A percentile compares a stretch with the other conserved stretches of the same genome.
Conservation (phyloP, 768 basidiomycete species). For the Boletus reticuloceps region DNA sequence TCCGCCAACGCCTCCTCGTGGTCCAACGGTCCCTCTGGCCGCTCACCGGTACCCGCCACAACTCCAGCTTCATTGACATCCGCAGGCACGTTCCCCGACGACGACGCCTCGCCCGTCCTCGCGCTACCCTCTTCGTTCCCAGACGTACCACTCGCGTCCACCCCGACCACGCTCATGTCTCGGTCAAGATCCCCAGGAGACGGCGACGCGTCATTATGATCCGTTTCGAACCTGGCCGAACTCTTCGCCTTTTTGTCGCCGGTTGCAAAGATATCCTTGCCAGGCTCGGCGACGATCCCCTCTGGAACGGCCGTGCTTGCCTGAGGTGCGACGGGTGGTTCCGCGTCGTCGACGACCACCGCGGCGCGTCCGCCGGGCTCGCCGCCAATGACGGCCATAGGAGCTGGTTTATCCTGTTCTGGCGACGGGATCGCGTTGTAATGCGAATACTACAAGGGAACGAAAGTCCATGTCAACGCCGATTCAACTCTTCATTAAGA, state of each 20-base stretch:
- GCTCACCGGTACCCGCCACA: background rate
- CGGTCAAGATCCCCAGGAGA: constrained; percentile 20
- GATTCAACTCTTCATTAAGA: background rate
- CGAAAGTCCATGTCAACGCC: background rate
- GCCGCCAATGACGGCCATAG: constrained; percentile 49
- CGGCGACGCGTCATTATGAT: background rate
- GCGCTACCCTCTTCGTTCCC: no score
- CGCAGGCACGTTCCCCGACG: no score
- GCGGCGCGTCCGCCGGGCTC: constrained; percentile 53
- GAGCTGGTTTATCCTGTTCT: constrained; percentile 38
- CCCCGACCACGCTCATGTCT: constrained; percentile 35
- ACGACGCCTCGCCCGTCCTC: no score
- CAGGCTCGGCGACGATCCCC: constrained; percentile 66
- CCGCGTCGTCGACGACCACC: constrained; percentile 49
- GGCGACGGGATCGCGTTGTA: constrained; percentile 41
- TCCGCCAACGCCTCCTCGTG: constrained; percentile 51
- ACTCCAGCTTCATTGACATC: no score
- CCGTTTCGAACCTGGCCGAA: constrained; percentile 8
- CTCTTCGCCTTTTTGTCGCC: constrained; percentile 50
- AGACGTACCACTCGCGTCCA: background rate
- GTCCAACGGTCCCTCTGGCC: constrained; percentile 42
- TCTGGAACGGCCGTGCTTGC: constrained; percentile 40
- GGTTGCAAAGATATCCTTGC: constrained; percentile 68
- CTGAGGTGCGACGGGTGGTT: constrained; percentile 10
- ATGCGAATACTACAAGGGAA: constrained; percentile 48